A percentile compares a stretch with the other conserved stretches of the same genome.
Conservation (phyloP, 495 filamentous ascomycete species). For the Acidomyces sp. region DNA sequence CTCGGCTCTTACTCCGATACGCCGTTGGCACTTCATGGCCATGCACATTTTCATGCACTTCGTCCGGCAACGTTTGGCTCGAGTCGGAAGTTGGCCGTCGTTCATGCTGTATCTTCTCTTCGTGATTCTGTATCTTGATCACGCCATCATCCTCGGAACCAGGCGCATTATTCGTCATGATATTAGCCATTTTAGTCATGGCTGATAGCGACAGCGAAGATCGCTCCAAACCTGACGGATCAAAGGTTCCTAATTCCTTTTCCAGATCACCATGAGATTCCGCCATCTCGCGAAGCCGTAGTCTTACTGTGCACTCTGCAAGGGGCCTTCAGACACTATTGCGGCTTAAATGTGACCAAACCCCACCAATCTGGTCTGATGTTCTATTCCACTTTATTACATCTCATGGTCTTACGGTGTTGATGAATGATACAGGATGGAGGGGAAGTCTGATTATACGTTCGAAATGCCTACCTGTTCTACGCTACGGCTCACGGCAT, state of each 20-base stretch:
- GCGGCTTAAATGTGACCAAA: too few species aligned
- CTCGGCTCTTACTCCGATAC: constrained; percentile 4
- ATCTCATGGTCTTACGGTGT: too few species aligned
- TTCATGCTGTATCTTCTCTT: too few species aligned
- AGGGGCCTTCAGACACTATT: too few species aligned
- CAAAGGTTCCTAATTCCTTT: constrained; percentile 1
- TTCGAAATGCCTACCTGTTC: too few species aligned
- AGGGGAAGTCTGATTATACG: too few species aligned
- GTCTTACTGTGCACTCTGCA: constrained; percentile 1
- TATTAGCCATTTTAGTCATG: constrained; percentile 5
- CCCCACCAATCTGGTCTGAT: too few species aligned
- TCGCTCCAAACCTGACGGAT: background rate
- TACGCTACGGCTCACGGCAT: too few species aligned
- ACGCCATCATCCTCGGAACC: constrained; percentile 9
- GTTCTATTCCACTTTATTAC: too few species aligned
- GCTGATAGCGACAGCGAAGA: background rate
- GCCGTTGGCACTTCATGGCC: constrained; percentile 14
- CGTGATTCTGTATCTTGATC: constrained; percentile 1
- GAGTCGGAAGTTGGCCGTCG: too few species aligned
- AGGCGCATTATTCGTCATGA: constrained; percentile 1
- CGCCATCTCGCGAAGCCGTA: constrained; percentile 9
- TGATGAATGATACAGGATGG: too few species aligned
- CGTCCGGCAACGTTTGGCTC: background rate
- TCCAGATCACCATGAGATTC: constrained; percentile 5
- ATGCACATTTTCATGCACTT: constrained; percentile 6